These are phyloP conservation scores for Cephalotrichum gorgonifer DNA, from an alignment of 2,329 filamentous ascomycete genomes.

Conservation along the genomic window DNA sequence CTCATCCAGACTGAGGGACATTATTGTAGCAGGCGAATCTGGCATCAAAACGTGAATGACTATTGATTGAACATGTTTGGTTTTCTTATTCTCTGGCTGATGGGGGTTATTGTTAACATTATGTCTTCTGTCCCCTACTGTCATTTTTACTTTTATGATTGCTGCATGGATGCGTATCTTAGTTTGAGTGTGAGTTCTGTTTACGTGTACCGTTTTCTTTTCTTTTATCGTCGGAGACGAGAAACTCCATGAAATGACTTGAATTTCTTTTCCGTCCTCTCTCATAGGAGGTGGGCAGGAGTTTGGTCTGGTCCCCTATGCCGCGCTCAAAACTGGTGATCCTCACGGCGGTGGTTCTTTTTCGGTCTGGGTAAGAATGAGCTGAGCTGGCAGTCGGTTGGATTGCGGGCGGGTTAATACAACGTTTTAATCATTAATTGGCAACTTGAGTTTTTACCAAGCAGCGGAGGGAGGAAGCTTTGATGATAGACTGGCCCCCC, in stretches of 20 bases:
- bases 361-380: too few species aligned
- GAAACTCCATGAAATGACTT: neutral
- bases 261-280: too few species aligned
- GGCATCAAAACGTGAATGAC: slow-evolving; percentile 4
- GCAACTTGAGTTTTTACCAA: too few species aligned
- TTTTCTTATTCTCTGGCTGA: slow-evolving; percentile 1
- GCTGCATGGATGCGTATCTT: neutral
- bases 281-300: too few species aligned
- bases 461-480: too few species aligned
- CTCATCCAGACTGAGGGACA: slow-evolving; percentile 11
- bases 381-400: too few species aligned
- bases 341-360: too few species aligned
- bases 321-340: too few species aligned
- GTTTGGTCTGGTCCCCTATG: too few species aligned
- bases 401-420: too few species aligned
- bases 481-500: too few species aligned
- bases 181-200: neutral
- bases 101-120: neutral
- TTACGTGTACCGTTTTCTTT: neutral
- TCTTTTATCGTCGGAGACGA: neutral
- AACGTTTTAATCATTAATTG: too few species aligned
- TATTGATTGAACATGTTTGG: slow-evolving; percentile 1
- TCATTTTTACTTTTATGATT: neutral
- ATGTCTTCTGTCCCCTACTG: neutral
- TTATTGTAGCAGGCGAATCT: slow-evolving; percentile 6